Evolutionary conservation across 805 yeast species (phyloP).

Genomic region (Metschnikowia continentalis): DNA sequence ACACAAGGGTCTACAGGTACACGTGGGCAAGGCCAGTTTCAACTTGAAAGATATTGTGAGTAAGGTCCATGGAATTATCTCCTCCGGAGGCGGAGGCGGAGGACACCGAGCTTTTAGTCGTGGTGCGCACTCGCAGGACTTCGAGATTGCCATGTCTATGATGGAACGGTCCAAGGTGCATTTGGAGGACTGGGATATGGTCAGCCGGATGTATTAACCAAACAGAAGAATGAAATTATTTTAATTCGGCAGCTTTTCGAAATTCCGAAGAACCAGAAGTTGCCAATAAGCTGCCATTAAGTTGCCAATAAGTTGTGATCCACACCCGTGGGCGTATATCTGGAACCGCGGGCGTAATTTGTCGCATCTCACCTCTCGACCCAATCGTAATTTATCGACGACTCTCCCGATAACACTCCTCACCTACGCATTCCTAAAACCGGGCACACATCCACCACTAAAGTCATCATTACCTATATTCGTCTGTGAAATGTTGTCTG

Average conservation of each 20-base stretch:
- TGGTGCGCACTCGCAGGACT: conserved; percentile 13
- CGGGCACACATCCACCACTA: conserved; percentile 2
- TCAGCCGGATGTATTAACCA: conserved; percentile 23
- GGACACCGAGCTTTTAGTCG: not conserved
- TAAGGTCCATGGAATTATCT: conserved; percentile 25
- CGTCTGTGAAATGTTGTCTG: conserved; percentile 30
- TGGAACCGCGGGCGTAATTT: not conserved
- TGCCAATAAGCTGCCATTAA: too few relatives aligned
- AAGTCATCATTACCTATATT: not conserved
- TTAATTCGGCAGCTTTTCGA: too few relatives aligned
- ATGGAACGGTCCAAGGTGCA: conserved; percentile 24
- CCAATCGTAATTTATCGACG: conserved; percentile 17
- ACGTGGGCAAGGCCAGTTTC: not conserved
- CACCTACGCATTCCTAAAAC: conserved; percentile 2
- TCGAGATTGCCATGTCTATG: conserved; percentile 9
- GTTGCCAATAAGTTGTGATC: not conserved
- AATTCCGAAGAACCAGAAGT: too few relatives aligned
- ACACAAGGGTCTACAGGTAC: not conserved
- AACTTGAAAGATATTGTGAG: conserved; percentile 27
- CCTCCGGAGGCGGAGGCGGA: conserved; percentile 3
- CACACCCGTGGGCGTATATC: not conserved
- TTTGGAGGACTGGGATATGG: conserved; percentile 35
- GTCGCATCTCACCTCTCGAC: conserved; percentile 1
- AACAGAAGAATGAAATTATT: not conserved
- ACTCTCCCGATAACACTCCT: conserved; percentile 14